These are phyloP conservation scores for Rhizoctonia solani DNA, from an alignment of 1,284 basidiomycete genomes.

Conservation along the genomic window DNA sequence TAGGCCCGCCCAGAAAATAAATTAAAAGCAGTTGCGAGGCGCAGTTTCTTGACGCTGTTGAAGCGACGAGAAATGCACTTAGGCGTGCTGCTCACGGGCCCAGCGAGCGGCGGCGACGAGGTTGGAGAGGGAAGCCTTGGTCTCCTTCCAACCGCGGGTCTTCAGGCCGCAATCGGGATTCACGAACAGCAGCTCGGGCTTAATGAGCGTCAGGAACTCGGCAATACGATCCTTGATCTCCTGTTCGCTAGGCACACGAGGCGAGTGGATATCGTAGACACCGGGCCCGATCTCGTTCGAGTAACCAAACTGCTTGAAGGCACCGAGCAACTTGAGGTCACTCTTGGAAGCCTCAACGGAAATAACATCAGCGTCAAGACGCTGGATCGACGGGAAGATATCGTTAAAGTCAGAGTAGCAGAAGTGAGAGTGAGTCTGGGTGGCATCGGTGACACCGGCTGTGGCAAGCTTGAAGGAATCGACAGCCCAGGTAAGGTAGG, in stretches of 20 bases:
- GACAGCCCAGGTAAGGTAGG: constrained; percentile 94
- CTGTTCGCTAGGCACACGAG: constrained; percentile 91
- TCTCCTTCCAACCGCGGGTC: constrained; percentile 97
- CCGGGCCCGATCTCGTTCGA: constrained; percentile 98
- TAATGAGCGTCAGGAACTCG: constrained; percentile 80
- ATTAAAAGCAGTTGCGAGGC: constrained; percentile 29
- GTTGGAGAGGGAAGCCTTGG: constrained; percentile 86
- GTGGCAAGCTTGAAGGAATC: constrained; percentile 97
- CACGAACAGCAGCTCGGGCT: constrained; percentile 81
- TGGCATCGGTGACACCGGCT: constrained; percentile 87
- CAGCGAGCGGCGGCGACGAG: constrained; percentile 88
- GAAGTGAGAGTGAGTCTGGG: constrained; percentile 98
- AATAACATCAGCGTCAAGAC: constrained; percentile 98
- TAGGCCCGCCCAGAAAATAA: constrained; percentile 25
- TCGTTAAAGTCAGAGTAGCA: constrained; percentile 97
- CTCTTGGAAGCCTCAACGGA: constrained; percentile 98
- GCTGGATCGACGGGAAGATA: constrained; percentile 97
- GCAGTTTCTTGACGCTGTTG: constrained; percentile 69
- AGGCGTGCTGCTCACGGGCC: constrained; percentile 82
- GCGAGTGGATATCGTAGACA: constrained; percentile 99
- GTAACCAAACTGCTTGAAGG: constrained; percentile 96
- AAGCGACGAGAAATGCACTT: constrained; percentile 65
- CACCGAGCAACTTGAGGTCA: constrained; percentile 95
- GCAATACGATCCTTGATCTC: constrained; percentile 95
- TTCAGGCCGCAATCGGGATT: constrained; percentile 94